Base-by-base conservation (phyloP, 2,329 filamentous ascomycete genomes). In the Curvularia sp. region DNA sequence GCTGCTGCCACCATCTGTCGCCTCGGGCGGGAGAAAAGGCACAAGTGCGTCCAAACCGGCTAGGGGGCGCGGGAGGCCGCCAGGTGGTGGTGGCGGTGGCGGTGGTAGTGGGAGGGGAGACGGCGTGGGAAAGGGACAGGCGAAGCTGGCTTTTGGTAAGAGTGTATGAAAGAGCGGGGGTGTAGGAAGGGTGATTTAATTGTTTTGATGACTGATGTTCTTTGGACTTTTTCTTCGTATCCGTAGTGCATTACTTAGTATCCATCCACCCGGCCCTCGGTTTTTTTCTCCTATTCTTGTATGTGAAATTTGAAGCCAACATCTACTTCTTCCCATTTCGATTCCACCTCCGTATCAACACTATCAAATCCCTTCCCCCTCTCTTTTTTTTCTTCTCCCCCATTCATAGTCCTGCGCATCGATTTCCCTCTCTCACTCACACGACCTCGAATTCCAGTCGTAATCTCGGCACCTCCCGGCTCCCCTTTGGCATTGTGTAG, bases 101-200 rank as follows among this genome's bases (percentile, higher is more conserved):
- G 59, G 57, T 27, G 49, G 49, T 4, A 61, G 42, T 41, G 49
- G 62, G 42, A 45, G 42, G n/a, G 55, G 57, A 21, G 49, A 23
- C 49, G 66, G 69, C 2, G 66, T 69, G 5, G 79, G 79, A 60
- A 81, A 80, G 55, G 80, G 80, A 0, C 80, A 82, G 69, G 79
- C 73, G 46, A 80, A 71, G 61, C 63, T 82, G 57, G 77, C 75
- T 13, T 82, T 82, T 74, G 78, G 79, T 30, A 62, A 59, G 55
- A 49, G 57, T 13, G 18, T 32, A n/a, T 67, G 54, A 63, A n/a
- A n/a, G n/a, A n/a, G n/a, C 21, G 13, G 42, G 12, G 42, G 0
- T 59, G 25, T 34, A 3, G 12, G 12, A 15, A 13, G 2, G 15
- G 32, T 34, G 13, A 15, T 32, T 9, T 32, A 32, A n/a, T n/a